phyloP scores from a whole-genome alignment of 2,329 filamentous ascomycete genomes.

The Tolypocladium guangdongense region DNA sequence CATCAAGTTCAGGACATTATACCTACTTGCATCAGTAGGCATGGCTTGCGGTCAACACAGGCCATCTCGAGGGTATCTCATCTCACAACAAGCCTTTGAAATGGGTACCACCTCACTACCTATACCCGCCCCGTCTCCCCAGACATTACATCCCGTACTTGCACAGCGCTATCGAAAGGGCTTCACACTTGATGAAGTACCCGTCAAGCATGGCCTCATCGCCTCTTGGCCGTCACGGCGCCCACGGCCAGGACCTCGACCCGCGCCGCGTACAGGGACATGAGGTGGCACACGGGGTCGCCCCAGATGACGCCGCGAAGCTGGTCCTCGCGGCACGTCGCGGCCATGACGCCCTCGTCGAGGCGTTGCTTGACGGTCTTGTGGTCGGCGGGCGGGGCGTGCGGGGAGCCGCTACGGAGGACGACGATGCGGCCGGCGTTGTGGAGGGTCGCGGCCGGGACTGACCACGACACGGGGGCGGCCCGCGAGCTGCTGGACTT shows the following conservation, averaged over 20 bases:
- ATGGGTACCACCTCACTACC: too few species aligned
- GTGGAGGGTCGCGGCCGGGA: conserved; percentile 56
- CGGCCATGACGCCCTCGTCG: conserved; percentile 54
- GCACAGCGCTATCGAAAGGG: background rate
- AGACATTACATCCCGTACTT: too few species aligned
- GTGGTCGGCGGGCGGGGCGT: conserved; percentile 26
- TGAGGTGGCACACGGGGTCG: conserved; percentile 69
- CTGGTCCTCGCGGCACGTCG: conserved; percentile 55
- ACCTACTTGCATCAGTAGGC: background rate
- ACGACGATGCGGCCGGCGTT: conserved; percentile 61
- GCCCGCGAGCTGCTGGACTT: conserved; percentile 18
- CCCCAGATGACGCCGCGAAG: conserved; percentile 66
- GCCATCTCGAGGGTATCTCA: background rate
- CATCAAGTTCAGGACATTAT: background rate
- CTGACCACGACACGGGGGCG: conserved; percentile 37
- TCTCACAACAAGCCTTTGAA: background rate
- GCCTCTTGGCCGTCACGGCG: conserved; percentile 22
- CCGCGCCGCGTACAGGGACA: conserved; percentile 64
- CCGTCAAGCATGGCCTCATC: background rate
- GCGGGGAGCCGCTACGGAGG: conserved; percentile 40
- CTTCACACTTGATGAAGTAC: background rate
- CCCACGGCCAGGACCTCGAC: conserved; percentile 61
- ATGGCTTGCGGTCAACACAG: background rate
- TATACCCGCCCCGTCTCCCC: too few species aligned
- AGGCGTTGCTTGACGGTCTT: conserved; percentile 40